Percentiles rank a stretch among this genome's conserved stretches.
Evolutionary conservation across 306 rosid species (phyloP).

Genomic region (Cucumis melo): DNA sequence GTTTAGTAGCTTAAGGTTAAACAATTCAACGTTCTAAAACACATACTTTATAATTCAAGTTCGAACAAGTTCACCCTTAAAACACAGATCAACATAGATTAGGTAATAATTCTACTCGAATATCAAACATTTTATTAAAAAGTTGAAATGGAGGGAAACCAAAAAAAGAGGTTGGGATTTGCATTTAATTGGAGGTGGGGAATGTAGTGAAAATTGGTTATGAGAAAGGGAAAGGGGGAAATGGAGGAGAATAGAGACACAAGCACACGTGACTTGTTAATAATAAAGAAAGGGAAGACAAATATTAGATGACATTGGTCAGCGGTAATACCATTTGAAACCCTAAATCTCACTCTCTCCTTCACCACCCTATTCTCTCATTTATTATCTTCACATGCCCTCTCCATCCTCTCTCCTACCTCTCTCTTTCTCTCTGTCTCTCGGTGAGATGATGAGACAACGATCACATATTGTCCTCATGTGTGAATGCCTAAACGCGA

Average conservation of each 20-base stretch:
- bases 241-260: not conserved
- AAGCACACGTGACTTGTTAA: not conserved
- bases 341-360: conserved; percentile 6
- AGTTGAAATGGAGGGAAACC: not conserved
- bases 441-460: too few species aligned
- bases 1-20: too few species aligned
- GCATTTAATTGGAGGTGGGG: not conserved
- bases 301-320: conserved; percentile 15
- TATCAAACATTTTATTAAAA: too few species aligned
- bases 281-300: not conserved
- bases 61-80: too few species aligned
- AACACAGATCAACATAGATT: too few species aligned
- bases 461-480: too few species aligned
- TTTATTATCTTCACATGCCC: conserved; percentile 31
- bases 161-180: not conserved
- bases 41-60: too few species aligned
- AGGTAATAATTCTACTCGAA: too few species aligned
- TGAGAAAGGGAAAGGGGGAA: not conserved
- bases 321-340: conserved; percentile 14
- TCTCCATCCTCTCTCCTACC: not conserved
- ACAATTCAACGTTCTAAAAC: too few species aligned
- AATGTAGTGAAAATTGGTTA: not conserved
- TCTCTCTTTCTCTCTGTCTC: too few species aligned
- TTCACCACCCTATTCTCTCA: conserved; percentile 3
- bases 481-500: too few species aligned